Base-by-base conservation (phyloP, 106 monocot species). In the Gastrodia elata region DNA sequence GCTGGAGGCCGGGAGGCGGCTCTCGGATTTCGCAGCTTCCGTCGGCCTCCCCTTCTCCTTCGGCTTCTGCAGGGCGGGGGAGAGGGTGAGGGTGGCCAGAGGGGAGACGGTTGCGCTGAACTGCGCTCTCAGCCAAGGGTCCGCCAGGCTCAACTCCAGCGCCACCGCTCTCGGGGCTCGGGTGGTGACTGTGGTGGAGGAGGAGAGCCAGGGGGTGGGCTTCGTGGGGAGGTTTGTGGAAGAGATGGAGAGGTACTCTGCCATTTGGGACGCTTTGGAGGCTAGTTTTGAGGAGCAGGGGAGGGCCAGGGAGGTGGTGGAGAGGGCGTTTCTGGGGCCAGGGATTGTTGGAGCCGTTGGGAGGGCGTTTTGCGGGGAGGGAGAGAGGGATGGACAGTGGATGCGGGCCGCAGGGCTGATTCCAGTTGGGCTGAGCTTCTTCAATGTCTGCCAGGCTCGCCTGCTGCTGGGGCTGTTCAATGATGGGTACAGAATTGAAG, bases 31-130 rank as follows among this genome's bases (percentile, higher is more conserved):
- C 68, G 86, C 86, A 41, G 82, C 80, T 24, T 80, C 82, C 15
- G 24, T 86, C 36, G 77, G 82, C 14, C 86, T 56, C 49, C 86
- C 82, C 18, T 86, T 86, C 68, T 80, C 82, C 0, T 86, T 86
- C 77, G 39, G 61, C 14, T 73, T 80, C 70, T 82, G 82, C 80
- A 71, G 80, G n/a, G 70, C 76, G 9, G 65, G 80, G 25, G 52
- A 74, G 27, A 65, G 43, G 0, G 70, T 86, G 20, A 73, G 72
- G 57, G 38, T 80, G 36, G 74, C 71, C 35, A 86, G 80, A 70
- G 86, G 86, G 7, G 86, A 86, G 64, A 68, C 73, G 3, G 9
- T 86, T 5, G 55, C 80, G 8, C 52, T 46, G 10, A 86, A 86
- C 71, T 86, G 86, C 80, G 74, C 73, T 38, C 82, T 86, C 24